Percentiles rank a stretch among this genome's conserved stretches.
These are phyloP conservation scores for Canariomyces notabilis DNA, from an alignment of 2,329 filamentous ascomycete species.

Conservation along the genomic window DNA sequence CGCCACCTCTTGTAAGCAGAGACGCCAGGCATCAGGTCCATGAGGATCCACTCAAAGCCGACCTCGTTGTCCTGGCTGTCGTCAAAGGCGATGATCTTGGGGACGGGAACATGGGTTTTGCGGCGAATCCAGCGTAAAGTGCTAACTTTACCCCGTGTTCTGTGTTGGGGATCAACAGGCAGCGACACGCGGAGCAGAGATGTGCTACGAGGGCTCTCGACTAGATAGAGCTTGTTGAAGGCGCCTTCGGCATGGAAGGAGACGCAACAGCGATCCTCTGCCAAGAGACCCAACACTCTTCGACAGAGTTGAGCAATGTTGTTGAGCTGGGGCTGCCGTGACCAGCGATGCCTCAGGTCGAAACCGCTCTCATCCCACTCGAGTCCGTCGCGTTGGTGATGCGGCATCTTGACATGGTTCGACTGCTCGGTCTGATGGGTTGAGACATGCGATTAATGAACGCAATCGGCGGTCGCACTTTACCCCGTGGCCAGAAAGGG, in stretches of 20 bases:
- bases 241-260: slow-evolving; percentile 22
- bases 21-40: slow-evolving; percentile 28
- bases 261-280: slow-evolving; percentile 17
- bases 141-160: slow-evolving; percentile 30
- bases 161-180: slow-evolving; percentile 23
- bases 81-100: slow-evolving; percentile 31
- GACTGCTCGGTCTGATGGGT: too few relatives aligned
- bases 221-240: slow-evolving; percentile 29
- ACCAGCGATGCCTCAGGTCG: slow-evolving; percentile 23
- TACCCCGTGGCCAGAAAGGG: too few relatives aligned
- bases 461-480: too few relatives aligned
- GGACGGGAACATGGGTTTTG: slow-evolving; percentile 30
- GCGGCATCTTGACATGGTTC: too few relatives aligned
- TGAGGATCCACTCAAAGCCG: slow-evolving; percentile 37
- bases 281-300: slow-evolving; percentile 17
- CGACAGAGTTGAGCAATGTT: slow-evolving; percentile 21
- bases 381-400: slow-evolving; percentile 21
- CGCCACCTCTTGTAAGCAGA: slow-evolving; percentile 26
- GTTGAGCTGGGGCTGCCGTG: slow-evolving; percentile 21
- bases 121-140: slow-evolving; percentile 30
- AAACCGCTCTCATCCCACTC: slow-evolving; percentile 16
- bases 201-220: slow-evolving; percentile 6
- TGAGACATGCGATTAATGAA: too few relatives aligned
- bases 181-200: slow-evolving; percentile 23
- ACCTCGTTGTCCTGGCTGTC: slow-evolving; percentile 29